Base-by-base conservation (phyloP, 305 asterid genomes). In the Andrographis paniculata region DNA sequence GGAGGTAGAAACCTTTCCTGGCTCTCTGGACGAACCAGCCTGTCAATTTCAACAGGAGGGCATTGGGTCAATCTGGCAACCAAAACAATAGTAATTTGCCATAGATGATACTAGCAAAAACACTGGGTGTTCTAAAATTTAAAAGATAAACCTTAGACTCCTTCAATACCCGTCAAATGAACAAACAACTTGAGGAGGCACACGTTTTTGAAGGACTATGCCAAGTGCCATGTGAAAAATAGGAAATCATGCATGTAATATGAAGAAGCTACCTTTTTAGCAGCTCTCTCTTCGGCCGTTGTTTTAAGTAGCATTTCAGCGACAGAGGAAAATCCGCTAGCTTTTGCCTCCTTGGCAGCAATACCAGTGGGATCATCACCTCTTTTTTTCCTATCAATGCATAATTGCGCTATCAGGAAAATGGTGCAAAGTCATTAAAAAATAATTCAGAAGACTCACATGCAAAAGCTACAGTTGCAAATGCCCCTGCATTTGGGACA, bases 391-490 rank as follows among this genome's bases (percentile, higher is more conserved):
- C 98, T 89, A 36, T 53, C n/a, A 50, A 61, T 58, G 45, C 35
- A 38, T 39, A 51, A 21, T 33, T 52, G 16, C 22, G 18, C 30
- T 19, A 64, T 55, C 45, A 73, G 59, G 48, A 22, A 45, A 39
- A 45, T 35, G 60, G 2, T 8, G 14, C 16, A 19, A 1, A 17
- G 3, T 17, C 20, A 10, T 9, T 6, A 14, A 36, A 13, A 61
- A 48, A 53, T 33, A 57, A 37, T 18, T 27, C 15, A 36, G n/a
- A 47, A 62, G n/a, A n/a, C 79, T 72, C 58, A 82, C 98, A 80
- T 80, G 94, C 96, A 89, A 18, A 67, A 6, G 61, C 98, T 89
- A 69, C 98, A 85, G 67, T 89, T 89, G 72, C 98, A 89, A 59
- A 80, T 78, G 65, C 86, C 94, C 66, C 78, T 73, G 69, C 98